Evolutionary conservation across 73 alveolate species (phyloP), one percentile per base, ranked within the genome.

Genomic region (Blepharisma japonicum): DNA sequence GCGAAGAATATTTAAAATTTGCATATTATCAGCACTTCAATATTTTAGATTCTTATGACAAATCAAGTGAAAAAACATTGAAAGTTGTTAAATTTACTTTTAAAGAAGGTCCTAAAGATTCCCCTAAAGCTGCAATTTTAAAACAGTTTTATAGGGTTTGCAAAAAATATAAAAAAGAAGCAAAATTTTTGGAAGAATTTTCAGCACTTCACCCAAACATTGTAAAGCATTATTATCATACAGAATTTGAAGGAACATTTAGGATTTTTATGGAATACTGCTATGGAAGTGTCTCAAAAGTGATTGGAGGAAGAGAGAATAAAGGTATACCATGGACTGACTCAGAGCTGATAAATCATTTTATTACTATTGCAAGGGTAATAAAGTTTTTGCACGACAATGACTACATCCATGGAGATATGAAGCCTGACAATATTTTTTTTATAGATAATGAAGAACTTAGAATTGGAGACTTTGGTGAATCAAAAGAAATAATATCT

Each of bases 391-490:
- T 53, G n/a, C 67, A 53, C 2, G 23, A 53, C 2, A 11, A 53
- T 53, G 23, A 4, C n/a, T 1, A 14, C 0, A 4, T 4, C 23
- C 67, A 53, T 20, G 4, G 67, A 53, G 67, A 53, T 53, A 53
- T 53, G n/a, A 53, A 53, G 23, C 67, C 23, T 53, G 67, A 53
- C n/a, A 53, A 53, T 53, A 53, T 53, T 53, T 53, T 53, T 53
- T 0, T 53, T 20, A 53, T 1, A 14, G 23, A 53, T 1, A 20
- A 53, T 1, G 23, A 53, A 14, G 23, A 1, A 4, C 23, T 53
- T 14, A 53, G 4, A 53, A 0, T 53, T 53, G 67, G 67, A 53
- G 67, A 53, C 4, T 53, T 53, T 53, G 67, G 67, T 0, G n/a
- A 20, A 14, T 11, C 67, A 53, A 50, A 7, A 50, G 56, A 50